A percentile compares a stretch with the other conserved stretches of the same genome.
phyloP scores from a whole-genome alignment of 345 rosid species.

The Turritis glabra region DNA sequence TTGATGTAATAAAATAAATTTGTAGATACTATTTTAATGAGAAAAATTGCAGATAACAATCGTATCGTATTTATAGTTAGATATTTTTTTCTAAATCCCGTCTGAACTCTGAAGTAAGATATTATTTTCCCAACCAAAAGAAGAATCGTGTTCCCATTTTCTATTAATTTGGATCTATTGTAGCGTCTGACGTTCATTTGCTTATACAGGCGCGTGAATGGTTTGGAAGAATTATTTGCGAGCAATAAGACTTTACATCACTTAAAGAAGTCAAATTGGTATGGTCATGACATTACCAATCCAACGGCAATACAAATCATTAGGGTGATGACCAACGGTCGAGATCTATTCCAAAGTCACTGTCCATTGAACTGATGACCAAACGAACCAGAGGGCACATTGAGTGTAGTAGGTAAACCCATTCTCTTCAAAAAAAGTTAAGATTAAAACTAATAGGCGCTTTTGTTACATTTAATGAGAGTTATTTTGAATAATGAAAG shows the following conservation, averaged over 20 bases:
- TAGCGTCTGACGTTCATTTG: conserved; percentile 15
- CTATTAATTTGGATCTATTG: background rate
- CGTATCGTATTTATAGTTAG: background rate
- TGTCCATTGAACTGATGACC: conserved; percentile 33
- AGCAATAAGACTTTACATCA: conserved; percentile 27
- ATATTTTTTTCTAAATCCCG: background rate
- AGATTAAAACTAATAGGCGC: background rate
- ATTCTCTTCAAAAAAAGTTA: conserved; percentile 10
- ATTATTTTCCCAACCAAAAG: background rate
- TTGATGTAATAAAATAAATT: background rate
- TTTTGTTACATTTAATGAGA: background rate
- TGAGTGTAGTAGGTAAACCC: conserved; percentile 41
- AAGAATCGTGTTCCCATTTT: background rate
- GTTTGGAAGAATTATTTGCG: background rate
- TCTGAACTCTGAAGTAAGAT: background rate
- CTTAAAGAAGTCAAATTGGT: conserved; percentile 35
- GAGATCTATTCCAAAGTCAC: conserved; percentile 21
- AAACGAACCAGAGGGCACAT: conserved; percentile 25
- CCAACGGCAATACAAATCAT: conserved; percentile 30
- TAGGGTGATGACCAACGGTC: conserved; percentile 13
- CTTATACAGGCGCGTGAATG: conserved; percentile 20
- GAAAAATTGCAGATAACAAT: too few relatives aligned
- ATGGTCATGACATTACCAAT: conserved; percentile 30
- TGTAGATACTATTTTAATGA: background rate
- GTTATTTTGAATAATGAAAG: background rate